Conservation (phyloP, 1,284 basidiomycete species). For the Sporisorium iseilematis-ciliati region DNA sequence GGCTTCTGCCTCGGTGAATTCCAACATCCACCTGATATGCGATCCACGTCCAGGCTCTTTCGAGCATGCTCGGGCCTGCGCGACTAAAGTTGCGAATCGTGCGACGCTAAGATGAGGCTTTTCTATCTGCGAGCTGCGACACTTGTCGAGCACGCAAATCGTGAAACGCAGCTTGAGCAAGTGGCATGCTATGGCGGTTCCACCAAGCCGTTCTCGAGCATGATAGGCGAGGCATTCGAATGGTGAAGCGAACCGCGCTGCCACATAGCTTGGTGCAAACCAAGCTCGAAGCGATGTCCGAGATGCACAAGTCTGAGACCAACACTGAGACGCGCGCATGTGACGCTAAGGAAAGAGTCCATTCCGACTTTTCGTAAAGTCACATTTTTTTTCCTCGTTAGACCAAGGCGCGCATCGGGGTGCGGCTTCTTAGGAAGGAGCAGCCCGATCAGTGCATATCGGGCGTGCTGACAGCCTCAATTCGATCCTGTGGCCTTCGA, state of each 20-base stretch:
- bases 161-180: neutral
- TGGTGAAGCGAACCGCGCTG: conserved; percentile 1
- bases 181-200: neutral
- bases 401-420: neutral
- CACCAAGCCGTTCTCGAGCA: neutral
- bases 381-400: conserved; percentile 3
- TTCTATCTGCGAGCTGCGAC: no score
- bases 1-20: conserved; percentile 30
- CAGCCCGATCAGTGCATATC: neutral
- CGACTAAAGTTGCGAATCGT: no score
- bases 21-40: conserved; percentile 25
- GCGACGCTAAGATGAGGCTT: no score
- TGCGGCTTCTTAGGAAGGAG: neutral
- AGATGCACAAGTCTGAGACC: conserved; percentile 7
- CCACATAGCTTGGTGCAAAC: neutral
- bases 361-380: neutral
- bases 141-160: neutral
- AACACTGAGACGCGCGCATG: conserved; percentile 7
- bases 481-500: no score
- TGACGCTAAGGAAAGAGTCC: neutral
- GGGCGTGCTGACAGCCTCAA: no score
- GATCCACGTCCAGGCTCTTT: no score
- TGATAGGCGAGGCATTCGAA: conserved; percentile 1
- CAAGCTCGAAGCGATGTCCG: neutral
- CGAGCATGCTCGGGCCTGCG: no score